Conservation (phyloP, 805 yeast genomes). For the Ogataea henricii region DNA sequence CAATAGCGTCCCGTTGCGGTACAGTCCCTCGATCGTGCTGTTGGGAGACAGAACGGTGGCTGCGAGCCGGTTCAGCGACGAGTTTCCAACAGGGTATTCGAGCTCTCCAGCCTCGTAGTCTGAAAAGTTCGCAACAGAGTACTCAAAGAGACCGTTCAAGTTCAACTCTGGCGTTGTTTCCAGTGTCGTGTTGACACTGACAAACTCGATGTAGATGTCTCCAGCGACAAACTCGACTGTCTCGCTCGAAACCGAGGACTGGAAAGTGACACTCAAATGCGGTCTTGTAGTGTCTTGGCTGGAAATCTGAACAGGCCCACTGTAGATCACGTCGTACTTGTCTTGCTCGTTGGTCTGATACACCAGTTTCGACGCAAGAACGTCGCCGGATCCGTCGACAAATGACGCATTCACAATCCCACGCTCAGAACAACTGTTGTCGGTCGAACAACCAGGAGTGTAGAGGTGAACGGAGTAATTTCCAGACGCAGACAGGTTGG, state of each 20-base stretch:
- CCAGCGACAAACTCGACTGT: conserved; percentile 70
- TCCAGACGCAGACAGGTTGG: conserved; percentile 74
- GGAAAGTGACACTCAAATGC: conserved; percentile 44
- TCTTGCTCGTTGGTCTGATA: conserved; percentile 80
- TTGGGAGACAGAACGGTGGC: conserved; percentile 37
- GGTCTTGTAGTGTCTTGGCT: conserved; percentile 31
- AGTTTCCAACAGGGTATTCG: conserved; percentile 44
- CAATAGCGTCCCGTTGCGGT: conserved; percentile 36
- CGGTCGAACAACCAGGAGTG: conserved; percentile 85
- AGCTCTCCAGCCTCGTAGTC: conserved; percentile 20
- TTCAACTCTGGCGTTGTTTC: conserved; percentile 31
- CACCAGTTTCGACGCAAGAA: conserved; percentile 47
- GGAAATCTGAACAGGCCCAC: conserved; percentile 65
- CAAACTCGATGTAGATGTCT: conserved; percentile 53
- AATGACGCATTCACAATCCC: conserved; percentile 81
- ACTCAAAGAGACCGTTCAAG: conserved; percentile 83
- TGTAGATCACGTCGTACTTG: conserved; percentile 77
- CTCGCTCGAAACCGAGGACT: conserved; percentile 34
- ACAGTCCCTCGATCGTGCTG: conserved; percentile 43
- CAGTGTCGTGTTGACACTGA: conserved; percentile 44
- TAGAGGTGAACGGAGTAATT: conserved; percentile 68
- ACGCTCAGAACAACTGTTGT: conserved; percentile 66
- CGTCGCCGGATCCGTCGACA: conserved; percentile 45
- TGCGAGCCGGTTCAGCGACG: conserved; percentile 46
- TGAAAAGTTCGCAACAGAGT: conserved; percentile 68